phyloP scores from a whole-genome alignment of 441 rosid species.

The Eutrema salsugineum region DNA sequence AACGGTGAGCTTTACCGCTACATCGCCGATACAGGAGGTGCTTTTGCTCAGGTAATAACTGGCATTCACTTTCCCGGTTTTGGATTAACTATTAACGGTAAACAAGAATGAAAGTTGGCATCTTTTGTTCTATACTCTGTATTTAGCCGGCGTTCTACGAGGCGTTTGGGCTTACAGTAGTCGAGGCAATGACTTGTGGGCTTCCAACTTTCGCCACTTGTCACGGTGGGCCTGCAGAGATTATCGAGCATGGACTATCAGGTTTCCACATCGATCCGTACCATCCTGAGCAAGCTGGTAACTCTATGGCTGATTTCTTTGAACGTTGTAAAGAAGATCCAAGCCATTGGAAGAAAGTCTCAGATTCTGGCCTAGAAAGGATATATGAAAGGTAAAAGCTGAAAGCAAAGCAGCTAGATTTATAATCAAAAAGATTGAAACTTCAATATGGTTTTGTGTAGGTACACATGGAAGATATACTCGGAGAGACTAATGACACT shows the following conservation, averaged over 20 bases:
- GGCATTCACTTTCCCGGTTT: neutral
- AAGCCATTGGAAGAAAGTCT: constrained; percentile 64
- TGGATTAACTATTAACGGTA: neutral
- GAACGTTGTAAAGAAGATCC: constrained; percentile 64
- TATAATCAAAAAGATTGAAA: constrained; percentile 5
- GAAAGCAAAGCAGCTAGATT: neutral
- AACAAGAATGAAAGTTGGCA: neutral
- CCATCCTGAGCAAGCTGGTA: constrained; percentile 74
- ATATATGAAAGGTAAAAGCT: constrained; percentile 59
- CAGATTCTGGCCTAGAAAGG: constrained; percentile 72
- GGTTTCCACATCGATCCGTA: constrained; percentile 96
- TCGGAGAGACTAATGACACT: constrained; percentile 85
- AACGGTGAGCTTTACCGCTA: constrained; percentile 96
- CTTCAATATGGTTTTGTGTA: constrained; percentile 18
- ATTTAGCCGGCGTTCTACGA: constrained; percentile 94
- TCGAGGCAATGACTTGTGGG: constrained; percentile 95
- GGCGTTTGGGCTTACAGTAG: constrained; percentile 94
- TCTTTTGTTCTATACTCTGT: neutral
- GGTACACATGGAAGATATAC: constrained; percentile 94
- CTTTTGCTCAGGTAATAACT: constrained; percentile 83
- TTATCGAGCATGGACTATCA: constrained; percentile 70
- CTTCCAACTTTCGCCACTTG: constrained; percentile 92
- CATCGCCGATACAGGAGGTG: constrained; percentile 79
- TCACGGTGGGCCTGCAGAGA: constrained; percentile 97
- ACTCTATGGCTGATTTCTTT: constrained; percentile 64